Evolutionary conservation across 2,329 filamentous ascomycete species (phyloP).

Genomic region (Rachicladosporium sp.): DNA sequence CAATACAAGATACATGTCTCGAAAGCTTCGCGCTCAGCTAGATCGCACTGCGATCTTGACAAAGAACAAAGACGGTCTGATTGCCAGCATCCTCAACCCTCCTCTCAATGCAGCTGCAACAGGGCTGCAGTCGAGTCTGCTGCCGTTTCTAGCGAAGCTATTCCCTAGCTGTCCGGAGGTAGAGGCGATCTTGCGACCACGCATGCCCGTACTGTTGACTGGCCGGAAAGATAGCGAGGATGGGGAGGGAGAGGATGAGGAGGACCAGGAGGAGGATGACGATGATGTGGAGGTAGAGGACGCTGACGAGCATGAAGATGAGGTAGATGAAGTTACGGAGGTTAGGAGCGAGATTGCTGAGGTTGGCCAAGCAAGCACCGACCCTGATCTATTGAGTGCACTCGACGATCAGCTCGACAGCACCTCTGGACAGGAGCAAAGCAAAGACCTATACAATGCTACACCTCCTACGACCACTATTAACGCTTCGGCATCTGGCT

Average conservation of each 20-base stretch:
- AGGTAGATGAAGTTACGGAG: not conserved
- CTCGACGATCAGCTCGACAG: slow-evolving; percentile 4
- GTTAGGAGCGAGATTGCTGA: not conserved
- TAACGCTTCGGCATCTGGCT: too few species aligned
- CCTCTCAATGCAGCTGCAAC: slow-evolving; percentile 25
- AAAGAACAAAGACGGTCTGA: slow-evolving; percentile 57
- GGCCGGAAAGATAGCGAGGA: slow-evolving; percentile 3
- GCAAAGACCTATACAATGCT: slow-evolving; percentile 1
- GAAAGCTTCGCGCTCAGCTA: slow-evolving; percentile 59
- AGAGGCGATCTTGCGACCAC: slow-evolving; percentile 53
- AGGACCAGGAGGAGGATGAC: slow-evolving; percentile 10
- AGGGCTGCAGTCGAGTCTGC: slow-evolving; percentile 51
- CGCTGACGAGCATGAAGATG: slow-evolving; percentile 4
- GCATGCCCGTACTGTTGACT: slow-evolving; percentile 32
- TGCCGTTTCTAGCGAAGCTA: slow-evolving; percentile 63
- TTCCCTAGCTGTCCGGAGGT: slow-evolving; percentile 53
- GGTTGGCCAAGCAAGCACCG: not conserved
- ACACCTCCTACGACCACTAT: too few species aligned
- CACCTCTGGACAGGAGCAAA: slow-evolving; percentile 1
- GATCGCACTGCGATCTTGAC: slow-evolving; percentile 71
- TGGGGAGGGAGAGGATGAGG: slow-evolving; percentile 9
- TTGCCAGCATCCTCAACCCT: slow-evolving; percentile 73
- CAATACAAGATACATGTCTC: slow-evolving; percentile 55
- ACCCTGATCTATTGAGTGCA: slow-evolving; percentile 2
- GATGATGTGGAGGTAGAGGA: slow-evolving; percentile 6